phyloP scores from a whole-genome alignment of 306 rosid genomes.

The Ceratonia siliqua region DNA sequence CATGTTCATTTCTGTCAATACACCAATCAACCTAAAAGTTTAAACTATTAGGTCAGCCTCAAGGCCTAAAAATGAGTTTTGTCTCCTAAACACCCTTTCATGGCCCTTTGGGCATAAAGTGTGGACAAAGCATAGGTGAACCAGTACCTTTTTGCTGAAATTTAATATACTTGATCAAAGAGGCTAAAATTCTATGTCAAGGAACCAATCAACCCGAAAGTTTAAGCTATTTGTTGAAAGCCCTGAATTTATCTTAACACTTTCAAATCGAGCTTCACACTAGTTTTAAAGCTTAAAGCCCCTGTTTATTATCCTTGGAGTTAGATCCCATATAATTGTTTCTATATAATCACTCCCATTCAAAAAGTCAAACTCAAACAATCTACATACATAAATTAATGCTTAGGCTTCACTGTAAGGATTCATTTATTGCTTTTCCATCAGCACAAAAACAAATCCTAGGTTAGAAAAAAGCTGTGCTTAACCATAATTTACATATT shows the following conservation, averaged over 20 bases:
- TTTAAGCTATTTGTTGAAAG: not conserved
- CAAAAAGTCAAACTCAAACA: constrained; percentile 4
- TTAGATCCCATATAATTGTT: constrained; percentile 10
- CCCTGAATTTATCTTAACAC: constrained; percentile 1
- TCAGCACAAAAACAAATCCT: not conserved
- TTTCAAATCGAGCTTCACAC: not conserved
- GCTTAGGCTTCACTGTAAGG: not conserved
- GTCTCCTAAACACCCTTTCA: not conserved
- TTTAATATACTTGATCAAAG: not conserved
- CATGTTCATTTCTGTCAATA: constrained; percentile 1
- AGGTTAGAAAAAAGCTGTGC: not conserved
- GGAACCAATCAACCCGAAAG: not conserved
- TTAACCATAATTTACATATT: constrained; percentile 2
- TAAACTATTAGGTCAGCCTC: not conserved
- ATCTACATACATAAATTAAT: not conserved
- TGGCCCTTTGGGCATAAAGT: not conserved
- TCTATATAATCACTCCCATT: not conserved
- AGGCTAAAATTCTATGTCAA: not conserved
- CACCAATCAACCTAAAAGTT: not conserved
- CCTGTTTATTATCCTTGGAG: not conserved
- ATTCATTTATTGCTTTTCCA: not conserved
- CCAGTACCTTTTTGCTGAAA: not conserved
- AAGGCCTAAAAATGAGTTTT: not conserved
- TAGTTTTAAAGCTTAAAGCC: constrained; percentile 11
- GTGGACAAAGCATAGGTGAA: constrained; percentile 3